Base-by-base conservation (phyloP, 2,329 filamentous ascomycete genomes). In the Epichloe aotearoae region DNA sequence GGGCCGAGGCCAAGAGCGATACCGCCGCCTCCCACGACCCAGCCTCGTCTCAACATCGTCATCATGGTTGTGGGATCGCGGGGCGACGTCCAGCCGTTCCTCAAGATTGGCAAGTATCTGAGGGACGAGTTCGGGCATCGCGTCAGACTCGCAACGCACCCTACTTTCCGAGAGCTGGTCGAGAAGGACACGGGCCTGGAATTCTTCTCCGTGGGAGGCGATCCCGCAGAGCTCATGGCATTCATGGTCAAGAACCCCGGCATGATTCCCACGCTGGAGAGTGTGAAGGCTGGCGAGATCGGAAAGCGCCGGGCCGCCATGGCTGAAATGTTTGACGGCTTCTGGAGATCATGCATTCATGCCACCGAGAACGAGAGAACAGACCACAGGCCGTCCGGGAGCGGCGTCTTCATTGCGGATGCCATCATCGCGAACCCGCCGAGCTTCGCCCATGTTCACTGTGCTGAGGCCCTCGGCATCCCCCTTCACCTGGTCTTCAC, bases 401-500 rank as follows among this genome's bases (percentile, higher is more conserved):
- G 75, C 55, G 62, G 72, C 15, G 76, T 79, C 0, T 86, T 86
- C 58, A 70, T 86, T 15, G 83, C 83, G 0, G 82, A 93, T 61
- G 83, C 80, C n/a, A 91, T 93, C 58, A 91, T 93, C 53, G 86
- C 87, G 0, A 93, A 93, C 56, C 87, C 87, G 0, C 85, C 85
- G 0, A 83, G 78, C 55, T 88, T 90, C 64, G 84, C 83, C 0
- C 86, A 89, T 60, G 73, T 89, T 1, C 86, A 89, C 65, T 88
- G 86, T 55, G 87, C 87, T 0, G 86, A 93, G 65, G 80, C 84
- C 26, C 64, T 93, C 23, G 86, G 86, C 0, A 79, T 90, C 19
- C 87, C 87, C 0, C 65, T 91, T 2, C 85, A 90, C 61, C 70
- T 95, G 55, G 93, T 95, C 83, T 95, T 95, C 63, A 95, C 89